Conservation (phyloP, 148 eudicot genomes). For the Amaranthus palmeri region DNA sequence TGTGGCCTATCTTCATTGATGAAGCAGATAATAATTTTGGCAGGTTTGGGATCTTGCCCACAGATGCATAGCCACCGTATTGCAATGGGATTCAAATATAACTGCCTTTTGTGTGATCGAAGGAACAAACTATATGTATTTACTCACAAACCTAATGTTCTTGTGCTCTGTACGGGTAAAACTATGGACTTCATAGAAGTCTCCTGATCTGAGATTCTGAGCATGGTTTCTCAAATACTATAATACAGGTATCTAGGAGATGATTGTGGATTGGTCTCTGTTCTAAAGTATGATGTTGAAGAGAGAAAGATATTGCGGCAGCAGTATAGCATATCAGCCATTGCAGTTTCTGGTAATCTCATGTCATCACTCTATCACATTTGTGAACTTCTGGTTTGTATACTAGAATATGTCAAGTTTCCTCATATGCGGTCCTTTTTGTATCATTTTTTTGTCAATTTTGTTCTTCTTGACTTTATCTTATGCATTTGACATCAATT, state of each 20-base stretch:
- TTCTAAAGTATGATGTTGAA: slow-evolving; percentile 59
- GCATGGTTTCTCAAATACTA: slow-evolving; percentile 9
- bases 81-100: slow-evolving; percentile 84
- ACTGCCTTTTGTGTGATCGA: slow-evolving; percentile 73
- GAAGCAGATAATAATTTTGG: slow-evolving; percentile 18
- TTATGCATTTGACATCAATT: slow-evolving; percentile 7
- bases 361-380: slow-evolving; percentile 18
- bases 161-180: background rate
- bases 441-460: background rate
- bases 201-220: slow-evolving; percentile 22
- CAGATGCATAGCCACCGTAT: slow-evolving; percentile 55
- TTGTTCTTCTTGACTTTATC: background rate
- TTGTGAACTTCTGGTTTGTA: background rate
- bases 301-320: slow-evolving; percentile 50
- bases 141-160: slow-evolving; percentile 3
- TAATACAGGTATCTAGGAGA: slow-evolving; percentile 82
- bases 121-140: slow-evolving; percentile 77
- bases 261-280: slow-evolving; percentile 66
- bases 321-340: slow-evolving; percentile 60
- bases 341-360: slow-evolving; percentile 64
- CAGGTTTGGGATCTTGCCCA: slow-evolving; percentile 94
- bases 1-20: slow-evolving; percentile 12
- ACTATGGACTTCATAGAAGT: background rate
- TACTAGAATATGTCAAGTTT: background rate
- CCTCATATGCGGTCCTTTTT: slow-evolving; percentile 1